Evolutionary conservation across 768 basidiomycete genomes (phyloP), one percentile per base, ranked within the genome.

Genomic region (Pleurotus ostreatus): DNA sequence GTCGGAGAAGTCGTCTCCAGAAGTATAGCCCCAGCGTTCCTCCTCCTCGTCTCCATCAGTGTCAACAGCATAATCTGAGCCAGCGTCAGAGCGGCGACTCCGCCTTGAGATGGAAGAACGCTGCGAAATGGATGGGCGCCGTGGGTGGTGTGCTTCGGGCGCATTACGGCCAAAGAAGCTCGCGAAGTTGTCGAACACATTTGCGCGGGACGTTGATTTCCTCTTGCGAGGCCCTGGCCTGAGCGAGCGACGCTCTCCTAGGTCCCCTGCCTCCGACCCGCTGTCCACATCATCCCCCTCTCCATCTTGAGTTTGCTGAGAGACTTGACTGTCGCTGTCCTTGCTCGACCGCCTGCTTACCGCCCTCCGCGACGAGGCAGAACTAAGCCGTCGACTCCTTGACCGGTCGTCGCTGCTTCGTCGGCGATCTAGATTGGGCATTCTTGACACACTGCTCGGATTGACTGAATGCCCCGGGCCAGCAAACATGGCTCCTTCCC

Each of bases 1-100:
- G 22, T 64, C 57, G 4, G 69, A 72, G 20, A 83, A 82, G 63
- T 88, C 89, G 64, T 94, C 92, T 20, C 83, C 89, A 2, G 92
- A 93, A n/a, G 88, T 85, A 70, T 94, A 94, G 3, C 92, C 92
- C 92, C 92, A 94, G n/a, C 90, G 80, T 60, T 92, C 89, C 44
- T 85, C 82, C 57, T 74, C 78, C 37, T 83, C 83, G 39, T 83
- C 83, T 23, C 81, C 80, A 2, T 79, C 85, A 9, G 72, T 74
- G 25, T 73, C 81, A 4, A 82, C 59, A 18, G 77, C 84, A 65
- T 84, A 70, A 30, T 88, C 85, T 5, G 86, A 86, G 20, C 76
- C 81, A 26, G 71, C 76, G 16, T 81, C 80, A 12, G 85, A 86
- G 49, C 72, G 77, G 51, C 81, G 68, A 62, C 76, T 80, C n/a